Percentiles rank a stretch among this genome's conserved stretches.
These are phyloP conservation scores for Phytophthora sansomeana DNA, from an alignment of 352 stramenopile genomes.

Conservation along the genomic window DNA sequence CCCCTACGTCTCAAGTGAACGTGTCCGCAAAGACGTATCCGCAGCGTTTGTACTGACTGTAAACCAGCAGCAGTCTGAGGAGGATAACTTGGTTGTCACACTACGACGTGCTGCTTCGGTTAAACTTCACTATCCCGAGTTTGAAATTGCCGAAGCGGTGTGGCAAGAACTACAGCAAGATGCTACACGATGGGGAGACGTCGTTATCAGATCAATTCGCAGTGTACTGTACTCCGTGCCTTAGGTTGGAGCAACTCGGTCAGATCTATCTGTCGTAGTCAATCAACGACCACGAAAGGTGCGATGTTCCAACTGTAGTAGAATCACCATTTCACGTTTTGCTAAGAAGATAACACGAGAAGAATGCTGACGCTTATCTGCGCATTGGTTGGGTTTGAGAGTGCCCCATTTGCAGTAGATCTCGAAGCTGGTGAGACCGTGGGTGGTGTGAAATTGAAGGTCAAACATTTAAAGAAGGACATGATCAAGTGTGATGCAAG, in stretches of 20 bases:
- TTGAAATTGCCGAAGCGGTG: conserved; percentile 10
- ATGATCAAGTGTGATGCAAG: neutral
- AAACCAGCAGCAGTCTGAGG: neutral
- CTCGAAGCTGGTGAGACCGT: neutral
- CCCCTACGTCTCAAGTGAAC: conserved; percentile 21
- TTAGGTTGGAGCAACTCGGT: too few species aligned
- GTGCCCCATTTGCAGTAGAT: neutral
- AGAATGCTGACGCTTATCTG: neutral
- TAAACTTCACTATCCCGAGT: conserved; percentile 22
- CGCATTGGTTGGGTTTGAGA: neutral
- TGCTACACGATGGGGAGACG: conserved; percentile 26
- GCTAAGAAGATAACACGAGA: too few species aligned
- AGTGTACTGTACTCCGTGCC: conserved; percentile 22
- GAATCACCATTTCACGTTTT: too few species aligned
- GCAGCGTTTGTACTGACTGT: conserved; percentile 18
- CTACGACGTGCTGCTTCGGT: conserved; percentile 25
- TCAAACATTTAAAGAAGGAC: neutral
- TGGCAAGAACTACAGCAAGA: conserved; percentile 27
- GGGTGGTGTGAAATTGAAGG: neutral
- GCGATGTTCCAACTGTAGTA: too few species aligned
- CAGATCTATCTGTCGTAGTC: too few species aligned
- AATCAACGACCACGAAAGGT: too few species aligned
- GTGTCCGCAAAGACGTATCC: conserved; percentile 28
- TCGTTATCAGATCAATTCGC: conserved; percentile 26
- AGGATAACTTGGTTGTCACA: conserved; percentile 24